Evolutionary conservation across 805 yeast genomes (phyloP).

Genomic region (Wickerhamiella australiensis): DNA sequence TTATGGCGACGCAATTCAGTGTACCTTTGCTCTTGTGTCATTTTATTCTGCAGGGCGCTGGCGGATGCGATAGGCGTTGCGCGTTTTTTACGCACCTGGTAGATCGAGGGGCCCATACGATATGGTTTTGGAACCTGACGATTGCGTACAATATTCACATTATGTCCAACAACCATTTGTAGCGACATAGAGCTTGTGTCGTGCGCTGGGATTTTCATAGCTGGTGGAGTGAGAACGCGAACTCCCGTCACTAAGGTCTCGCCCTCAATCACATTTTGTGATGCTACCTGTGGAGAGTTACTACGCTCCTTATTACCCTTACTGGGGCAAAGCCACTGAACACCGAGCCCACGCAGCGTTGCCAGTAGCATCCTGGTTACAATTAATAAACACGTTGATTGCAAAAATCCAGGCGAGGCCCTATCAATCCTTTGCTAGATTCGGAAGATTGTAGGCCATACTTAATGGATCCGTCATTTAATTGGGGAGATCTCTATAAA

Average conservation of each 20-base stretch:
- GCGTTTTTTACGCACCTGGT: background rate
- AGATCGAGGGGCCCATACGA: background rate
- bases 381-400: background rate
- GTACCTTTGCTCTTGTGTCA: background rate
- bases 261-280: background rate
- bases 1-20: slow-evolving; percentile 9
- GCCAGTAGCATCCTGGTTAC: background rate
- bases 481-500: slow-evolving; percentile 23
- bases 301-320: background rate
- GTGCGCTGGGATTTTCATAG: background rate
- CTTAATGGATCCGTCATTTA: slow-evolving; percentile 12
- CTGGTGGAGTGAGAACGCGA: background rate
- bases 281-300: background rate
- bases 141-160: background rate
- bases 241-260: background rate
- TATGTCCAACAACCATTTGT: background rate
- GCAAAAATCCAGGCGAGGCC: background rate
- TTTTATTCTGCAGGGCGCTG: background rate
- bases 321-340: background rate
- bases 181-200: background rate
- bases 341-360: background rate
- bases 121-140: background rate
- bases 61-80: background rate
- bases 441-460: background rate
- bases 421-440: background rate